Conservation (phyloP, 2,329 filamentous ascomycete genomes). For the Huntiella moniliformis region DNA sequence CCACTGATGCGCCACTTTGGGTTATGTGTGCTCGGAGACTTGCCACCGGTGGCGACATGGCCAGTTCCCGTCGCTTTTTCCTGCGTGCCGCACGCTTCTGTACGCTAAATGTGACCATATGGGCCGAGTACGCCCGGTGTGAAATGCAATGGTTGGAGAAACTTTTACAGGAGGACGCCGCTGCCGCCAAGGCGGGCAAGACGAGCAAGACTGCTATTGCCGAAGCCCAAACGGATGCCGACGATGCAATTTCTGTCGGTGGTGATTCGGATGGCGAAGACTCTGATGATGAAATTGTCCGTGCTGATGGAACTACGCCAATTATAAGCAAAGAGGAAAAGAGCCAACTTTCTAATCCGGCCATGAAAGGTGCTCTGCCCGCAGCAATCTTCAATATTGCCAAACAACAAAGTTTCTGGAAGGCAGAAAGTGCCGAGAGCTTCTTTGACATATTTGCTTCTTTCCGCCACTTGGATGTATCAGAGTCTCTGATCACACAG, state of each 20-base stretch:
- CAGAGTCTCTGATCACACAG: slow-evolving; percentile 49
- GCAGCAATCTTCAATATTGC: slow-evolving; percentile 80
- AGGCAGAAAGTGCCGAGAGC: slow-evolving; percentile 43
- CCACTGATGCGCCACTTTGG: slow-evolving; percentile 69
- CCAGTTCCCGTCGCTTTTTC: slow-evolving; percentile 65
- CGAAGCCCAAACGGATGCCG: slow-evolving; percentile 30
- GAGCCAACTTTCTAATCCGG: slow-evolving; percentile 51
- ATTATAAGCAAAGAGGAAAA: slow-evolving; percentile 29
- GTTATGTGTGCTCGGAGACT: slow-evolving; percentile 63
- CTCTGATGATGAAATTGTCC: slow-evolving; percentile 25
- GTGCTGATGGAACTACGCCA: slow-evolving; percentile 23
- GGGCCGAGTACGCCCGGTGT: slow-evolving; percentile 76
- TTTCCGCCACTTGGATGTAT: slow-evolving; percentile 42
- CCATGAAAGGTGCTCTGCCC: slow-evolving; percentile 81
- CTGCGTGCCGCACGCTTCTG: slow-evolving; percentile 82
- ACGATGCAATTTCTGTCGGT: slow-evolving; percentile 25
- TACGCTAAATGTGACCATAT: slow-evolving; percentile 51
- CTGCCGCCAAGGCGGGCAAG: slow-evolving; percentile 48
- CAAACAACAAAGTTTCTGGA: slow-evolving; percentile 56
- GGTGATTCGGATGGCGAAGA: slow-evolving; percentile 24
- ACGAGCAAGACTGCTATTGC: slow-evolving; percentile 30
- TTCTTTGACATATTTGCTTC: slow-evolving; percentile 67
- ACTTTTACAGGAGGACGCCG: slow-evolving; percentile 27
- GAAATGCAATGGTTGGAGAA: slow-evolving; percentile 86
- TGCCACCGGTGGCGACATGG: slow-evolving; percentile 71